Evolutionary conservation across 2,329 filamentous ascomycete genomes (phyloP).

Genomic region (Xylaria sp.): DNA sequence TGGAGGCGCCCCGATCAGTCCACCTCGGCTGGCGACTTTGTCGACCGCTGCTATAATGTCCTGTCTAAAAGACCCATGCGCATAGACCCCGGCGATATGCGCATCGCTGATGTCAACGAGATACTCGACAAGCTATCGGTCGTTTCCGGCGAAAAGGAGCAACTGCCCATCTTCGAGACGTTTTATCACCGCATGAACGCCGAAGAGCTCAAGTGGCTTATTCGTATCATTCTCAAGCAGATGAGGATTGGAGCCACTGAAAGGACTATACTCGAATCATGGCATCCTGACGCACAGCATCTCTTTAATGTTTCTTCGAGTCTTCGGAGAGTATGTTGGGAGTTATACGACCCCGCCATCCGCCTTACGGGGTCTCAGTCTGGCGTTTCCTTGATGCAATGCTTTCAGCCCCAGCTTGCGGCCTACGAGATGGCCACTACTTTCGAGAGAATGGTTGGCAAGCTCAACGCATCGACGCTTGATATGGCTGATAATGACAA

Average conservation of each 20-base stretch:
- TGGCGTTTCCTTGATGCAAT: slow-evolving; percentile 80
- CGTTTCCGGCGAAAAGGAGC: slow-evolving; percentile 74
- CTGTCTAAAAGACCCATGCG: slow-evolving; percentile 77
- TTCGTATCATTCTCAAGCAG: slow-evolving; percentile 83
- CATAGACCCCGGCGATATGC: slow-evolving; percentile 69
- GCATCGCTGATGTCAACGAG: slow-evolving; percentile 83
- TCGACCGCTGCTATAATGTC: slow-evolving; percentile 80
- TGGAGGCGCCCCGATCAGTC: slow-evolving; percentile 76
- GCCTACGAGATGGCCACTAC: slow-evolving; percentile 78
- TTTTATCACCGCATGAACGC: slow-evolving; percentile 92
- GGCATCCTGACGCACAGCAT: slow-evolving; percentile 72
- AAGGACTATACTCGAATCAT: slow-evolving; percentile 77
- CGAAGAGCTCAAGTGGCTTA: slow-evolving; percentile 88
- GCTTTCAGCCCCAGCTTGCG: slow-evolving; percentile 92
- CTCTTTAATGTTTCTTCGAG: slow-evolving; percentile 90
- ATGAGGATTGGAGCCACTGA: slow-evolving; percentile 74
- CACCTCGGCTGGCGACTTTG: slow-evolving; percentile 78
- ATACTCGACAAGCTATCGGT: slow-evolving; percentile 72
- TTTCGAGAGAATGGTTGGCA: slow-evolving; percentile 73
- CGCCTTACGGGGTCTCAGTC: slow-evolving; percentile 70
- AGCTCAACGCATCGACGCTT: slow-evolving; percentile 45
- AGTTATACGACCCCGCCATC: slow-evolving; percentile 68
- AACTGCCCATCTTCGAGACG: slow-evolving; percentile 70
- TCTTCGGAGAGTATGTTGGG: slow-evolving; percentile 88
- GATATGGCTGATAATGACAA: slow-evolving; percentile 58